These are phyloP conservation scores for Uncinocarpus reesii DNA, from an alignment of 2,329 filamentous ascomycete genomes.

Conservation along the genomic window DNA sequence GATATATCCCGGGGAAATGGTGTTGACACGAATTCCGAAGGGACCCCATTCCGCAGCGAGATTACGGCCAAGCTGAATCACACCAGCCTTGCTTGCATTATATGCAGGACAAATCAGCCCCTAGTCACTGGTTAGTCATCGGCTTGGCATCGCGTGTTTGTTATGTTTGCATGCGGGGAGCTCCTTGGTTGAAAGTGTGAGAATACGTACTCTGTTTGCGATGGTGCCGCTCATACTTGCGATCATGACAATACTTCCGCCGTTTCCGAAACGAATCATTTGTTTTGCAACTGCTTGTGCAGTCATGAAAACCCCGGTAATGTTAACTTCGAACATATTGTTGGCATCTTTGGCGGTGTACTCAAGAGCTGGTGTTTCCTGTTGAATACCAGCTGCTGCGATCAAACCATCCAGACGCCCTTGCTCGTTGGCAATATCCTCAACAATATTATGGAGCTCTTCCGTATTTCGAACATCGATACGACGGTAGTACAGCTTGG, in stretches of 20 bases:
- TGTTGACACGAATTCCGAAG: constrained; percentile 42
- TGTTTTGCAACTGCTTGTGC: constrained; percentile 49
- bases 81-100: constrained; percentile 41
- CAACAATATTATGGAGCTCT: constrained; percentile 56
- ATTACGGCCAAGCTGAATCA: constrained; percentile 39
- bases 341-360: constrained; percentile 56
- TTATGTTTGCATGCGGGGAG: constrained; percentile 12
- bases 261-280: constrained; percentile 42
- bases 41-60: constrained; percentile 41
- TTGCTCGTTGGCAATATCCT: constrained; percentile 57
- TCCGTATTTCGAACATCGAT: constrained; percentile 68
- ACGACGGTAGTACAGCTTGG: constrained; percentile 61
- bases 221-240: constrained; percentile 53
- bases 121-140: constrained; percentile 19
- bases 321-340: constrained; percentile 52
- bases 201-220: constrained; percentile 42
- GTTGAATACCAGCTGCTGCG: constrained; percentile 61
- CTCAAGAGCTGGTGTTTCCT: constrained; percentile 72
- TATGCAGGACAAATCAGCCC: constrained; percentile 41
- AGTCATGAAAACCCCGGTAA: constrained; percentile 54
- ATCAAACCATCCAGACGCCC: constrained; percentile 71
- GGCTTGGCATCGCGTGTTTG: not conserved
- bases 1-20: constrained; percentile 40
- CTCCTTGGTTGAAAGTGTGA: too few species aligned
- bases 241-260: constrained; percentile 53